phyloP scores from a whole-genome alignment of 768 basidiomycete genomes.

The Phylloporus sp. region DNA sequence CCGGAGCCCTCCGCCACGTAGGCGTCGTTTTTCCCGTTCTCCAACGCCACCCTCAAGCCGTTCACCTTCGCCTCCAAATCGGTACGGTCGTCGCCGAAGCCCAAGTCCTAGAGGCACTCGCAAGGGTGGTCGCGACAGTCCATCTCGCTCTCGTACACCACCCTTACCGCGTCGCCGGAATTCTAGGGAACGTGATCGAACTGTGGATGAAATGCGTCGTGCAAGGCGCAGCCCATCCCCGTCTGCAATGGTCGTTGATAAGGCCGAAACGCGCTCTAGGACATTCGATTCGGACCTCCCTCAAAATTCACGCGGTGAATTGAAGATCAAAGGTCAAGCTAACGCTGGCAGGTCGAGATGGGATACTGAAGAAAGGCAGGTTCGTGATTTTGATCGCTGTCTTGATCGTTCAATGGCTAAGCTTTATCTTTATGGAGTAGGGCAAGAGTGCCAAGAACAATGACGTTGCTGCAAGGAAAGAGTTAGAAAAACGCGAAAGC shows the following conservation, averaged over 20 bases:
- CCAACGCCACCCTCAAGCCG: slow-evolving; percentile 47
- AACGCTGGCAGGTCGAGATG: slow-evolving; percentile 51
- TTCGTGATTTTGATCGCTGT: slow-evolving; percentile 13
- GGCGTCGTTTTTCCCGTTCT: slow-evolving; percentile 43
- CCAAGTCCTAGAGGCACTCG: slow-evolving; percentile 32
- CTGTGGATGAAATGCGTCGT: slow-evolving; percentile 17
- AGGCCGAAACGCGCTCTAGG: slow-evolving; percentile 18
- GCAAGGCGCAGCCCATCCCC: slow-evolving; percentile 26
- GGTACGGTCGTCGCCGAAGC: slow-evolving; percentile 44
- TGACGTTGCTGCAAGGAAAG: slow-evolving; percentile 28
- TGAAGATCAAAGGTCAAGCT: slow-evolving; percentile 74
- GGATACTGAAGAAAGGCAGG: slow-evolving; percentile 39
- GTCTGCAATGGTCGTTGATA: slow-evolving; percentile 22
- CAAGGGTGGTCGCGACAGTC: slow-evolving; percentile 24
- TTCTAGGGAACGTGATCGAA: slow-evolving; percentile 24
- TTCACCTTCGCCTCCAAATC: slow-evolving; percentile 30
- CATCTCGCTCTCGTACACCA: slow-evolving; percentile 36
- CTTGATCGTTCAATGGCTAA: slow-evolving; percentile 7
- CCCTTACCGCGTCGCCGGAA: slow-evolving; percentile 30
- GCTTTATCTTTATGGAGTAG: slow-evolving; percentile 17
- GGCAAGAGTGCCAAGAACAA: slow-evolving; percentile 5
- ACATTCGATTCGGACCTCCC: slow-evolving; percentile 28
- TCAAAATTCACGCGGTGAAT: slow-evolving; percentile 39
- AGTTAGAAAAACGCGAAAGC: slow-evolving; percentile 66
- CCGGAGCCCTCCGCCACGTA: slow-evolving; percentile 32